Percentiles rank a stretch among this genome's conserved stretches.
Evolutionary conservation across 768 basidiomycete genomes (phyloP).

Genomic region (Tricholoma sp.): DNA sequence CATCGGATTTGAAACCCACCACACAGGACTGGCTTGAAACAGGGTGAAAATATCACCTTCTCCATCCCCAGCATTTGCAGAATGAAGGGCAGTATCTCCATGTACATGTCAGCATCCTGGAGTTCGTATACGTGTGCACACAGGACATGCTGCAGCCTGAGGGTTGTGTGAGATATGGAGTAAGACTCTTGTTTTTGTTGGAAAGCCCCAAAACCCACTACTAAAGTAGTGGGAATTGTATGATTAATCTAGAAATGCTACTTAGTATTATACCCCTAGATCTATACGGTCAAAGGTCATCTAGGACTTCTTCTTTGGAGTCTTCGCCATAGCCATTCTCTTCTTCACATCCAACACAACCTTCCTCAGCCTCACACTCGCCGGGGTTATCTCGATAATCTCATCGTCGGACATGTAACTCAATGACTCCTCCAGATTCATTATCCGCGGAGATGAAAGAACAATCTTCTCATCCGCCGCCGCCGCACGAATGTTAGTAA

Average conservation of each 20-base stretch:
- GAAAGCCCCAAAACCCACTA: too few relatives aligned
- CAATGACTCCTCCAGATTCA: slow-evolving; percentile 42
- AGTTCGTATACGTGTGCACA: too few relatives aligned
- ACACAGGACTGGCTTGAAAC: too few relatives aligned
- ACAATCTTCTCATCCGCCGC: slow-evolving; percentile 48
- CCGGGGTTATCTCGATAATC: slow-evolving; percentile 43
- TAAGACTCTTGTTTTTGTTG: too few relatives aligned
- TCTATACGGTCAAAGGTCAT: neutral
- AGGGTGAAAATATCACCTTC: too few relatives aligned
- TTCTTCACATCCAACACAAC: slow-evolving; percentile 32
- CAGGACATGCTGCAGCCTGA: too few relatives aligned
- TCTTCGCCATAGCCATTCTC: slow-evolving; percentile 27
- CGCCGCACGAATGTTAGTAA: slow-evolving; percentile 45
- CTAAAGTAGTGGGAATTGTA: too few relatives aligned
- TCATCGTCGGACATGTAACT: slow-evolving; percentile 48
- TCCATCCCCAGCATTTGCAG: too few relatives aligned
- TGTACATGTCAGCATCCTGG: too few relatives aligned
- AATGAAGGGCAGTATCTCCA: too few relatives aligned
- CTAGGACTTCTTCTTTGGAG: slow-evolving; percentile 19
- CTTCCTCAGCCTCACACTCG: slow-evolving; percentile 37
- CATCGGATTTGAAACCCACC: too few relatives aligned
- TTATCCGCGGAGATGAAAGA: slow-evolving; percentile 35
- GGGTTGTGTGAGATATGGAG: too few relatives aligned
- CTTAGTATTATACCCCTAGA: neutral
- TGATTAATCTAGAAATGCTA: neutral